phyloP scores from a whole-genome alignment of 1,139 yeast genomes.

The Saccharomyces hybrid region DNA sequence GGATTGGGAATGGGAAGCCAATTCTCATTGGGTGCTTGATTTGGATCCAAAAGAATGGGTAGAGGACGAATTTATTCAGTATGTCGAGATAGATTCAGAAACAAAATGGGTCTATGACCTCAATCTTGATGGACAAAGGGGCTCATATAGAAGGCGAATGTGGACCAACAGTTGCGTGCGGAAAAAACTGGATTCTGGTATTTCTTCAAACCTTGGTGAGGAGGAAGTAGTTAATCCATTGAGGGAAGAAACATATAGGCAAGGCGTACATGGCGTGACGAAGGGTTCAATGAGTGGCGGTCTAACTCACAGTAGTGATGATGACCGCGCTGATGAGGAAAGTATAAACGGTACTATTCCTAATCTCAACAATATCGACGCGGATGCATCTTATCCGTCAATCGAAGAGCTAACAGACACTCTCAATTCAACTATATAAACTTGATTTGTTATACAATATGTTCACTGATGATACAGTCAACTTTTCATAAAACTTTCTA shows the following conservation, averaged over 20 bases:
- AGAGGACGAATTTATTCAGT: conserved; percentile 42
- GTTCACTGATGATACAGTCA: conserved; percentile 3
- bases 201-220: conserved; percentile 4
- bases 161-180: conserved; percentile 42
- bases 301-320: conserved; percentile 1
- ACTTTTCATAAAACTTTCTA: conserved; percentile 43
- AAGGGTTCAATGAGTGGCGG: conserved; percentile 22
- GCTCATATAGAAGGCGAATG: conserved; percentile 44
- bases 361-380: conserved; percentile 2
- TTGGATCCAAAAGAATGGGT: conserved; percentile 56
- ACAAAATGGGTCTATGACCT: conserved; percentile 76
- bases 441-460: neutral
- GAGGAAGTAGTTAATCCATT: conserved; percentile 17
- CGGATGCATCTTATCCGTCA: conserved; percentile 5
- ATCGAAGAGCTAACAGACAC: conserved; percentile 6
- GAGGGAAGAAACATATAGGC: conserved; percentile 11
- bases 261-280: conserved; percentile 16
- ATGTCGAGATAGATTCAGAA: conserved; percentile 54
- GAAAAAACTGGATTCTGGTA: conserved; percentile 10
- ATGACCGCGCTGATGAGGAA: conserved; percentile 4
- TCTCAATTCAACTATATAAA: conserved; percentile 6
- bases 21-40: conserved; percentile 52
- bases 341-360: neutral
- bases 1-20: conserved; percentile 46
- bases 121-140: conserved; percentile 24